Conservation (phyloP, 2,329 filamentous ascomycete species). For the Trematosphaeria pertusa region DNA sequence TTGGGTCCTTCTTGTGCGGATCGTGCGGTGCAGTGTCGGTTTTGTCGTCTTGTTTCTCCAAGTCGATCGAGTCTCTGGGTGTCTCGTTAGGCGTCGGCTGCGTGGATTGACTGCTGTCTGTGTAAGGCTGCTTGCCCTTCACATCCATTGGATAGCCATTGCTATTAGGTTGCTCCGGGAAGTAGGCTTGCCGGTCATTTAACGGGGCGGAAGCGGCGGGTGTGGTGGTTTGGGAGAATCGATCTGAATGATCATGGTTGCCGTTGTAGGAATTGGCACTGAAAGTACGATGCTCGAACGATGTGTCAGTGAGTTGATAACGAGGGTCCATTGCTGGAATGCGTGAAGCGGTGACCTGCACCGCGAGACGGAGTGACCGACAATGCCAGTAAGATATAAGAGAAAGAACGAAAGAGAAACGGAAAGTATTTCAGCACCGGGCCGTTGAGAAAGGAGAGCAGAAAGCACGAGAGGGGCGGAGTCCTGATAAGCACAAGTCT, state of each 20-base stretch:
- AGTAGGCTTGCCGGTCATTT: constrained; percentile 23
- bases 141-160: constrained; percentile 36
- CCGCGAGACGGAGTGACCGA: constrained; percentile 28
- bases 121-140: constrained; percentile 28
- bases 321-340: constrained; percentile 39
- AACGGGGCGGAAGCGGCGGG: neutral
- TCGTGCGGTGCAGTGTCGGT: constrained; percentile 19
- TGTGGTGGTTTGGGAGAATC: constrained; percentile 3
- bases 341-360: constrained; percentile 40
- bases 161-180: constrained; percentile 25
- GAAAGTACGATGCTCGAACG: constrained; percentile 33
- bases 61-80: constrained; percentile 27
- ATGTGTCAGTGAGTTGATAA: constrained; percentile 34
- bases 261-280: constrained; percentile 27
- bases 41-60: constrained; percentile 39
- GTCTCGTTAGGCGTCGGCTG: constrained; percentile 22
- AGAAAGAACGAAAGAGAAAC: constrained; percentile 18
- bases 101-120: constrained; percentile 16
- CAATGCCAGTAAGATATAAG: constrained; percentile 21
- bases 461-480: constrained; percentile 24
- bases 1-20: constrained; percentile 41
- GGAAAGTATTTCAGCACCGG: constrained; percentile 31
- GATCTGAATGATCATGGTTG: constrained; percentile 11
- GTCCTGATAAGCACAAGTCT: constrained; percentile 32
- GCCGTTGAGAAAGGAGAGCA: constrained; percentile 26